These are phyloP conservation scores for Citrullus colocynthis DNA, from an alignment of 306 rosid species.

Conservation along the genomic window DNA sequence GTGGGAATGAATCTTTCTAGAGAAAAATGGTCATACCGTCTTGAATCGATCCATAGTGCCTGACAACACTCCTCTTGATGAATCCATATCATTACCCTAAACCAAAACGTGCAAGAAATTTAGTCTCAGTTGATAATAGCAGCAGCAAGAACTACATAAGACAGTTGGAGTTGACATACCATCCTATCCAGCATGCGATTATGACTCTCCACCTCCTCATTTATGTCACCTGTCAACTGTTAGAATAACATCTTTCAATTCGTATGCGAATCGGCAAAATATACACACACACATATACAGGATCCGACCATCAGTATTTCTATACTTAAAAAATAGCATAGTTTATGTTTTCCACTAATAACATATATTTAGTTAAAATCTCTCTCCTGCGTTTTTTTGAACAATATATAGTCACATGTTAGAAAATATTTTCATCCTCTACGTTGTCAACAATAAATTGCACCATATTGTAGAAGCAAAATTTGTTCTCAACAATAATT, in stretches of 20 bases:
- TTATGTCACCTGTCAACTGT: constrained; percentile 91
- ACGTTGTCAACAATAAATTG: neutral
- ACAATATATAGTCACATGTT: neutral
- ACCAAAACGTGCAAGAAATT: neutral
- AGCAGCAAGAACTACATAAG: neutral
- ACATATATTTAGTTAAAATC: neutral
- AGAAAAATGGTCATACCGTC: constrained; percentile 36
- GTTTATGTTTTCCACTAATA: neutral
- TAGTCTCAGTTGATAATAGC: neutral
- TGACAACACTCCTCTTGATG: constrained; percentile 83
- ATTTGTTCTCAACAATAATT: neutral
- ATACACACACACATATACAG: neutral
- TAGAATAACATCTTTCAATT: neutral
- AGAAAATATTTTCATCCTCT: neutral
- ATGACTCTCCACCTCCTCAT: constrained; percentile 87
- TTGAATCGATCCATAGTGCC: constrained; percentile 92
- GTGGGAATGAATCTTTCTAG: neutral
- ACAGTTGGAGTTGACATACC: constrained; percentile 37
- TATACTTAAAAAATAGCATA: too few species aligned
- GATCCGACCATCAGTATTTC: neutral
- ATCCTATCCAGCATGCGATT: constrained; percentile 77
- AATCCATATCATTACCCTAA: constrained; percentile 90
- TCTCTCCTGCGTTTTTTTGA: neutral
- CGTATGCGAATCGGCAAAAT: neutral
- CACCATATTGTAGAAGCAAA: neutral